Percentiles rank a stretch among this genome's conserved stretches.
phyloP scores from a whole-genome alignment of 169 alveolate genomes.

The Cyclospora cayetanensis region DNA sequence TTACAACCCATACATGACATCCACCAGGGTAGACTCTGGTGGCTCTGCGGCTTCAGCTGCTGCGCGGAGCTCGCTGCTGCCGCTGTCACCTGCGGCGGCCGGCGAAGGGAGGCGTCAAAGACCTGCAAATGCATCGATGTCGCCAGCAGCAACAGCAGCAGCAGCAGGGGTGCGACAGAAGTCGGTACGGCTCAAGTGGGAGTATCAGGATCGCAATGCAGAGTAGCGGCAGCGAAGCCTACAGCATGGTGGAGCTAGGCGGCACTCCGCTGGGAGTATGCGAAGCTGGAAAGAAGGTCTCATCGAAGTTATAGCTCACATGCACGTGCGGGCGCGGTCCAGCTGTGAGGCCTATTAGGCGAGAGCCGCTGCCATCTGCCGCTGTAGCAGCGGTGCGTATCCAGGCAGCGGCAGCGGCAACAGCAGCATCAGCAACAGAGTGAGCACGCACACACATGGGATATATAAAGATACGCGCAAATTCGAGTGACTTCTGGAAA shows the following conservation, averaged over 20 bases:
- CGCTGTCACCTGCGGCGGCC: neutral
- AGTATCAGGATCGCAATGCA: no score
- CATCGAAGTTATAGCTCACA: no score
- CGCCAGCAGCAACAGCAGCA: no score
- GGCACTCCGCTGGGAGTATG: no score
- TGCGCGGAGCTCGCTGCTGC: slow-evolving; percentile 10
- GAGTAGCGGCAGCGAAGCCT: no score
- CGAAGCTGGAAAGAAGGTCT: no score
- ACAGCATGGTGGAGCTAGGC: no score
- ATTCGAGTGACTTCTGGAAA: no score
- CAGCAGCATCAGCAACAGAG: neutral
- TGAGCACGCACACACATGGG: neutral
- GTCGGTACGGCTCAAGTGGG: no score
- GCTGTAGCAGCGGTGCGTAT: neutral
- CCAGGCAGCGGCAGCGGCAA: neutral
- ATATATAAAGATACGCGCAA: no score
- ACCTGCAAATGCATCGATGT: no score
- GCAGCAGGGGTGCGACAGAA: no score
- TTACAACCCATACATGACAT: neutral
- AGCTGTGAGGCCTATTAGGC: neutral
- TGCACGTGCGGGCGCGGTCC: neutral
- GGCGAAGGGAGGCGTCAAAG: neutral
- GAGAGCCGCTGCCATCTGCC: slow-evolving; percentile 46
- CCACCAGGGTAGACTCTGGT: neutral
- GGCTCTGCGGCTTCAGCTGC: neutral